These are phyloP conservation scores for Pythium dissimile DNA, from an alignment of 352 stramenopile species.

Conservation along the genomic window DNA sequence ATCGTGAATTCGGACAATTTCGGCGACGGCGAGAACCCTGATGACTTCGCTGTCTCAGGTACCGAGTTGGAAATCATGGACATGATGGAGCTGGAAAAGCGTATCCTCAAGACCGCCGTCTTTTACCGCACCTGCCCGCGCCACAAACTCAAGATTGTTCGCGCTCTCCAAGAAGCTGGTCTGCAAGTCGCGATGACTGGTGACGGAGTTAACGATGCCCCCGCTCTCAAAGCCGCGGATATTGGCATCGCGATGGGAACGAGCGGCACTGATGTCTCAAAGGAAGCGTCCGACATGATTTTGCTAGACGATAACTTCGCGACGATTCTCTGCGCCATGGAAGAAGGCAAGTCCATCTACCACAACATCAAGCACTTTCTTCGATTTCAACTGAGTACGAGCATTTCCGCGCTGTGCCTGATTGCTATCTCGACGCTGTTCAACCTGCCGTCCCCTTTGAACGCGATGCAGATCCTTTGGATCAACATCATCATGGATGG, in stretches of 20 bases:
- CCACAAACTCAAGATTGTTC: slow-evolving; percentile 96
- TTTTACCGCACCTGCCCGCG: slow-evolving; percentile 95
- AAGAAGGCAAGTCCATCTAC: slow-evolving; percentile 95
- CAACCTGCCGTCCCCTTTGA: slow-evolving; percentile 79
- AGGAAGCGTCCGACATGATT: slow-evolving; percentile 98
- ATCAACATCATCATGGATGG: slow-evolving; percentile 98
- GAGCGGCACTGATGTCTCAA: slow-evolving; percentile 96
- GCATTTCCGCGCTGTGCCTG: slow-evolving; percentile 91
- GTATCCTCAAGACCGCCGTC: slow-evolving; percentile 89
- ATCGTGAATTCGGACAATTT: slow-evolving; percentile 81
- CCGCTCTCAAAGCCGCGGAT: slow-evolving; percentile 95
- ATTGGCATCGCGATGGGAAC: slow-evolving; percentile 98
- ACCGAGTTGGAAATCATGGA: slow-evolving; percentile 90
- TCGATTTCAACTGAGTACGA: slow-evolving; percentile 96
- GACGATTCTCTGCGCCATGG: slow-evolving; percentile 94
- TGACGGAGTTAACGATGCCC: slow-evolving; percentile 99
- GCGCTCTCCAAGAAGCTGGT: slow-evolving; percentile 83
- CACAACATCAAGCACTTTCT: slow-evolving; percentile 97
- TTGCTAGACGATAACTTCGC: slow-evolving; percentile 97
- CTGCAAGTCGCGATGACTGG: slow-evolving; percentile 97
- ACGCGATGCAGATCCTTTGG: slow-evolving; percentile 96
- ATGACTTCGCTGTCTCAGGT: slow-evolving; percentile 74
- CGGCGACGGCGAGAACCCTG: slow-evolving; percentile 29
- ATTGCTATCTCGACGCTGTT: slow-evolving; percentile 63
- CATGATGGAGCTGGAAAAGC: slow-evolving; percentile 69